Conservation (phyloP, 2,329 filamentous ascomycete genomes). For the Neobulgaria alba region DNA sequence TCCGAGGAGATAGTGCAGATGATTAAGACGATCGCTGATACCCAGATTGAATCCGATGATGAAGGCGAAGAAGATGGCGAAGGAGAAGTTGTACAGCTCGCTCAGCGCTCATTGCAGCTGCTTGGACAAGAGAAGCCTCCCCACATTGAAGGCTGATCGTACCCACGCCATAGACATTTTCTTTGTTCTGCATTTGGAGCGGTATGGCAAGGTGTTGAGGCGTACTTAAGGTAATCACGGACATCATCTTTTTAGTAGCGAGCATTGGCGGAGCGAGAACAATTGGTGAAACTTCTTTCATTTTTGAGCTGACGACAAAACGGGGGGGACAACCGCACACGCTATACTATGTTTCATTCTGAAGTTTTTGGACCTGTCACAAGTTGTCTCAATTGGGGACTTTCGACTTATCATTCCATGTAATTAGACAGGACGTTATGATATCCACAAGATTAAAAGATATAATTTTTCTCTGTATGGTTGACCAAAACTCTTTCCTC, state of each 20-base stretch:
- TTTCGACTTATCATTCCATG: conserved; percentile 25
- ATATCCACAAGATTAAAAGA: conserved; percentile 21
- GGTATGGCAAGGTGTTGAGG: conserved; percentile 29
- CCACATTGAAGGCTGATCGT: conserved; percentile 65
- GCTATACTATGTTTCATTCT: conserved; percentile 17
- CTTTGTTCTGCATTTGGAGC: conserved; percentile 27
- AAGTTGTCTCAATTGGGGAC: conserved; percentile 21
- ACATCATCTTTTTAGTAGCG: conserved; percentile 24
- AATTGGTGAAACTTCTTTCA: conserved; percentile 13
- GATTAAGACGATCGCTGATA: conserved; percentile 85
- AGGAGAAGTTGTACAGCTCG: conserved; percentile 84
- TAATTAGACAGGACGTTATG: conserved; percentile 31
- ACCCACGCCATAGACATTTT: conserved; percentile 21
- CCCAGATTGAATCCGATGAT: conserved; percentile 78
- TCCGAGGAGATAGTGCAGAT: conserved; percentile 87
- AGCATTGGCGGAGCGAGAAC: conserved; percentile 28
- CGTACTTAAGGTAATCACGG: conserved; percentile 24
- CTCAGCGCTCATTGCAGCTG: conserved; percentile 81
- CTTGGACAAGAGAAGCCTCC: conserved; percentile 69
- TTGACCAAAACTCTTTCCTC: no score
- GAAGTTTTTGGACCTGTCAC: conserved; percentile 20
- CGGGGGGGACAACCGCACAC: conserved; percentile 10
- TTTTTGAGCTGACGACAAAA: conserved; percentile 10
- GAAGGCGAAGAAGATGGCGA: conserved; percentile 85
- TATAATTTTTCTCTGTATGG: no score